Evolutionary conservation across 768 basidiomycete genomes (phyloP), one percentile per base, ranked within the genome.

Genomic region (Amanita muscaria): DNA sequence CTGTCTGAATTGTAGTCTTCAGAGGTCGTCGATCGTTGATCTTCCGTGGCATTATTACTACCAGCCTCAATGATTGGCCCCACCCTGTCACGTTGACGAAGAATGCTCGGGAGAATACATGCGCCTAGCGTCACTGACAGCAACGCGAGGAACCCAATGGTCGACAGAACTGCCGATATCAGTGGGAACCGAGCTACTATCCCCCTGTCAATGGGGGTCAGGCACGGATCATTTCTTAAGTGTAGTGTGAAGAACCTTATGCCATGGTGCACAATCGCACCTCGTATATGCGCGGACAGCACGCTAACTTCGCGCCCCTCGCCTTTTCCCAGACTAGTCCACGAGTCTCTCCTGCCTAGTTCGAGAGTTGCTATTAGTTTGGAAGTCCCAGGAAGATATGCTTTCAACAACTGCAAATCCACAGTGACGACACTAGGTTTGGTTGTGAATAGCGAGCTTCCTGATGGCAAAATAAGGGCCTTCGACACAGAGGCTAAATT

Each of bases 231-330:
- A 27, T 35, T 33, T 35, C 21, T 15, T 44, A 40, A 11, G 27
- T 14, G 29, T n/a, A 35, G 23, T 21, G 35, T 40, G 16, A 18
- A 18, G 11, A 11, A 86, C 88, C 83, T 74, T 33, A 89, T 61
- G 27, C 88, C 88, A 49, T 71, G 74, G 49, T 77, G 82, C 29
- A 74, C 70, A 23, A 85, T 73, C 15, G 65, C 62, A 7, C 88
- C 88, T 44, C 64, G 69, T 33, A 91, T 52, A 29, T 67, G 72
- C 16, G 85, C 82, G 16, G 75, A 68, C 23, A 73, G 55, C 7
- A 91, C 76, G 50, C 74, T 82, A 3, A 91, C 54, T 59, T 91
- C 88, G 42, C 81, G 78, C 12, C 77, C 83, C 61, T 81, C 66
- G 2, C 86, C 88, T 11, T 59, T 64, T 5, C 86, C 86, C 16